These are phyloP conservation scores for Verticillium klebahnii DNA, from an alignment of 2,329 filamentous ascomycete genomes.

Conservation along the genomic window DNA sequence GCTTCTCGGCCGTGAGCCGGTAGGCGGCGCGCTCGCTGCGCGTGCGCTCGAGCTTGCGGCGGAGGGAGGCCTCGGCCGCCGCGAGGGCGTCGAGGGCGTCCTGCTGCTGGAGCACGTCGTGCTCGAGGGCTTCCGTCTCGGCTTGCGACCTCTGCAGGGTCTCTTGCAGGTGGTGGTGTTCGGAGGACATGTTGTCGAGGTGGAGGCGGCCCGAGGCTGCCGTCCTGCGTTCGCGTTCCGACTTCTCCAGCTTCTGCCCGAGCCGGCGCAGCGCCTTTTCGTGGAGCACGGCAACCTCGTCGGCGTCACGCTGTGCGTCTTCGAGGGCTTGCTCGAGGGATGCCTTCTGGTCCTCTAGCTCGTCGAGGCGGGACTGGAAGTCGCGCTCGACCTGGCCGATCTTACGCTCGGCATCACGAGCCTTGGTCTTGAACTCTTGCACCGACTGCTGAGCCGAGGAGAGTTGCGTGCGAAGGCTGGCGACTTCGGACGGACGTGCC, in stretches of 20 bases:
- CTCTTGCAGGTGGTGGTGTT: slow-evolving; percentile 53
- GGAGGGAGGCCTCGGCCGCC: slow-evolving; percentile 54
- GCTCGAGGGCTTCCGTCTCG: slow-evolving; percentile 64
- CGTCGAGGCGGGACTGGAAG: slow-evolving; percentile 50
- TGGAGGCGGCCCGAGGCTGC: slow-evolving; percentile 13
- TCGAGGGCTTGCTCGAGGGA: slow-evolving; percentile 55
- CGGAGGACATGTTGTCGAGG: slow-evolving; percentile 25
- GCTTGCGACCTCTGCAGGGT: slow-evolving; percentile 59
- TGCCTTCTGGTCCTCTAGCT: slow-evolving; percentile 55
- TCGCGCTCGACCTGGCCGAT: slow-evolving; percentile 36
- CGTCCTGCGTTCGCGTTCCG: slow-evolving; percentile 40
- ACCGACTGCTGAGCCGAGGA: slow-evolving; percentile 54
- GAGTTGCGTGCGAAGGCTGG: slow-evolving; percentile 56
- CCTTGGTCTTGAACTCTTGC: slow-evolving; percentile 46
- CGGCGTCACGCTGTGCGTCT: slow-evolving; percentile 45
- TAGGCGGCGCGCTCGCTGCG: slow-evolving; percentile 60
- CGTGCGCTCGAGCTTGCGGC: slow-evolving; percentile 64
- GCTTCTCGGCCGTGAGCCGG: slow-evolving; percentile 48
- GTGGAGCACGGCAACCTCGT: slow-evolving; percentile 39
- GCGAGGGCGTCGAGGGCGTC: slow-evolving; percentile 55
- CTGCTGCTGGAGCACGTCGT: slow-evolving; percentile 67
- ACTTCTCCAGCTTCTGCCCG: slow-evolving; percentile 46
- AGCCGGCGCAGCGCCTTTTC: slow-evolving; percentile 37
- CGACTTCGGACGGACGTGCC: slow-evolving; percentile 51
- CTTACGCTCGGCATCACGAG: slow-evolving; percentile 46